These are phyloP conservation scores for Trichoderma breve DNA, from an alignment of 2,329 filamentous ascomycete species.

Conservation along the genomic window DNA sequence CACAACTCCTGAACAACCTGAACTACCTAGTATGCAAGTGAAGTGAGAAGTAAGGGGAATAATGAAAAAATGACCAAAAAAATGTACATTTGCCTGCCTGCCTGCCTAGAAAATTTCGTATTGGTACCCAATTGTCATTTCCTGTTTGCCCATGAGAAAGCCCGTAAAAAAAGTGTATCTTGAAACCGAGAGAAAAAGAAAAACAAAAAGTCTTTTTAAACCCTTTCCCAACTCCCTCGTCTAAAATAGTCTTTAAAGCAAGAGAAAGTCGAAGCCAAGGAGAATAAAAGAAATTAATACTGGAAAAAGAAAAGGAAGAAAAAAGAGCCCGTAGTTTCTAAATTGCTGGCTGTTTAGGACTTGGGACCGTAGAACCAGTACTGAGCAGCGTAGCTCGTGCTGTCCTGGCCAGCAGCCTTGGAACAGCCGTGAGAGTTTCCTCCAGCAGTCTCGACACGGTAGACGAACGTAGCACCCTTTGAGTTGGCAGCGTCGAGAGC, in stretches of 20 bases:
- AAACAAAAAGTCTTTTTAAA: neutral
- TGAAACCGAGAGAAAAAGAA: neutral
- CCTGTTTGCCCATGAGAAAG: neutral
- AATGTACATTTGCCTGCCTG: neutral
- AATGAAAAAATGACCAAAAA: neutral
- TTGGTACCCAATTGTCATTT: neutral
- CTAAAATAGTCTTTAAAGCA: neutral
- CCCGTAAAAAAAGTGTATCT: neutral
- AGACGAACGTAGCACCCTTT: conserved; percentile 43
- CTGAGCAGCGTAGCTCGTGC: conserved; percentile 54
- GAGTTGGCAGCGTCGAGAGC: conserved; percentile 43
- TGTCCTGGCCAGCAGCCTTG: conserved; percentile 42
- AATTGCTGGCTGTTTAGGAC: conserved; percentile 21
- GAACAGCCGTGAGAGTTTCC: conserved; percentile 46
- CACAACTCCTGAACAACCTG: neutral
- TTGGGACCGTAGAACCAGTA: conserved; percentile 55
- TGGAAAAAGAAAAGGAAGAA: neutral
- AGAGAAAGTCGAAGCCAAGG: neutral
- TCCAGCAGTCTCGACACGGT: conserved; percentile 56
- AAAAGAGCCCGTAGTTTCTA: neutral
- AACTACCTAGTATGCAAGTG: neutral
- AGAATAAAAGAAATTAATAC: neutral
- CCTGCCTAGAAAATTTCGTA: neutral
- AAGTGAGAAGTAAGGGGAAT: no score
- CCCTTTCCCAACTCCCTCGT: neutral